phyloP scores from a whole-genome alignment of 306 rosid genomes.

The Citrullus amarus region DNA sequence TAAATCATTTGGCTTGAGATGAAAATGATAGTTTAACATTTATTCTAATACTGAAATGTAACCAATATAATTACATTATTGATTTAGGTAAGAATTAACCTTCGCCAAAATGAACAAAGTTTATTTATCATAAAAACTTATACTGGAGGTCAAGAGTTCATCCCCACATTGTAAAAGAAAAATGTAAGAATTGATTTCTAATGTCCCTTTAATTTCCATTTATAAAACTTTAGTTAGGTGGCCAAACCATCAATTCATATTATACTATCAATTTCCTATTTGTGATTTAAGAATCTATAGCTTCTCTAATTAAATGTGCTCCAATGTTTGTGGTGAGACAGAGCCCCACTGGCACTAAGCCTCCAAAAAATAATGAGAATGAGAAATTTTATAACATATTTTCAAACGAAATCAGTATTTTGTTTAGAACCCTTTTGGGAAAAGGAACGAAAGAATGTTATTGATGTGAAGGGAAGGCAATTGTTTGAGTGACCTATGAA shows the following conservation, averaged over 20 bases:
- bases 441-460: not conserved
- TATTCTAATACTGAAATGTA: no score
- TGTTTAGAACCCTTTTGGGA: not conserved
- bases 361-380: not conserved
- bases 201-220: not conserved
- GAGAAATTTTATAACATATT: not conserved
- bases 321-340: not conserved
- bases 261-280: not conserved
- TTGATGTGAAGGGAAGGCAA: not conserved
- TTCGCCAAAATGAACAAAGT: no score
- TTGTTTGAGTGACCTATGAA: not conserved
- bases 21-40: no score
- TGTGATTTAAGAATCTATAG: not conserved
- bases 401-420: not conserved
- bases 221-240: not conserved
- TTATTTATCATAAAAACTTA: no score
- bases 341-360: not conserved
- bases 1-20: no score
- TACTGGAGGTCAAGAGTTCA: no score
- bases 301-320: not conserved
- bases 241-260: not conserved
- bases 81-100: no score
- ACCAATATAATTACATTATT: no score
- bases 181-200: not conserved
- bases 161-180: no score